A percentile compares a stretch with the other conserved stretches of the same genome.
phyloP scores from a whole-genome alignment of 305 asterid genomes.

The Rubia tinctorum region DNA sequence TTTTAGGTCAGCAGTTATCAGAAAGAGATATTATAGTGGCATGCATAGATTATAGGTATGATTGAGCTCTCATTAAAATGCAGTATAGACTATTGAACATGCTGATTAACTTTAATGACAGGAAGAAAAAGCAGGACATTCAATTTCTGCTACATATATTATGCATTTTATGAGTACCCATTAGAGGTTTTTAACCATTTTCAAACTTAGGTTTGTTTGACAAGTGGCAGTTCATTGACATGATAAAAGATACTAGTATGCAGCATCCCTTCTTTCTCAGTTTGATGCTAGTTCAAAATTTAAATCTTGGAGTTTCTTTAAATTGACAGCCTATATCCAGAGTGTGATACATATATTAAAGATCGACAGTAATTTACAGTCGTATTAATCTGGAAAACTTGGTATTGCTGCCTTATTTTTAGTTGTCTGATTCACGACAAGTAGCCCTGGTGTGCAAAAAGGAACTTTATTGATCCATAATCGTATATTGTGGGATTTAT shows the following conservation, averaged over 20 bases:
- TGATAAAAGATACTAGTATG: neutral
- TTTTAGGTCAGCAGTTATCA: slow-evolving; percentile 81
- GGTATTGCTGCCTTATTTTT: neutral
- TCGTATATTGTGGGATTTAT: neutral
- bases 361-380: neutral
- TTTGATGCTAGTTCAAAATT: neutral
- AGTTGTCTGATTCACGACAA: neutral
- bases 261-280: neutral
- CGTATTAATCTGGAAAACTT: neutral
- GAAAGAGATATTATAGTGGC: slow-evolving; percentile 95
- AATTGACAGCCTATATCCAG: neutral
- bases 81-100: neutral
- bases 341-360: neutral
- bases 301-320: neutral
- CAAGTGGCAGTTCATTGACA: neutral
- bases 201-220: neutral
- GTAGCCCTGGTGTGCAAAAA: neutral
- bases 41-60: slow-evolving; percentile 96
- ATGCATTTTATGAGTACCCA: neutral
- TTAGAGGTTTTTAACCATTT: neutral
- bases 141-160: neutral
- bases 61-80: slow-evolving; percentile 9
- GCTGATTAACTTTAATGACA: neutral
- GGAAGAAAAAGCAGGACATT: neutral
- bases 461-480: neutral